Conservation (phyloP, 2,329 filamentous ascomycete genomes). For the Cercospora berteroae region DNA sequence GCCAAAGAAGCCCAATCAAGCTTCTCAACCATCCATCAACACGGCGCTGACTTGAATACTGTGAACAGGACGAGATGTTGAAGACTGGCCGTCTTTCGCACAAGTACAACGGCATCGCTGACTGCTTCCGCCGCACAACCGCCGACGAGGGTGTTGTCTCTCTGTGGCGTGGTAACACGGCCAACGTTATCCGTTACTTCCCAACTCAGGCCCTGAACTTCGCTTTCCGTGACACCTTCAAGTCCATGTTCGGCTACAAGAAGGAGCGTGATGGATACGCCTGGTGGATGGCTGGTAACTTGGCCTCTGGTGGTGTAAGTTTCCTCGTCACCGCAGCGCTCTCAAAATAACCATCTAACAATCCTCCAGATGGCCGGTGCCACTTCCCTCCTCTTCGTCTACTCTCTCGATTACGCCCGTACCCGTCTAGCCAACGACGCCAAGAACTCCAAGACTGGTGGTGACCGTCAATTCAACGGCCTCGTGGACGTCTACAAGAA, state of each 20-base stretch:
- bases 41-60: neutral
- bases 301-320: slow-evolving; percentile 98
- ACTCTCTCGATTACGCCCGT: slow-evolving; percentile 99
- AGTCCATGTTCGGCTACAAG: slow-evolving; percentile 99
- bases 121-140: slow-evolving; percentile 93
- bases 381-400: slow-evolving; percentile 99
- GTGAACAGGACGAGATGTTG: slow-evolving; percentile 93
- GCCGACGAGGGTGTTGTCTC: slow-evolving; percentile 90
- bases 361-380: slow-evolving; percentile 81
- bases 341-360: slow-evolving; percentile 14
- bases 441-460: slow-evolving; percentile 95
- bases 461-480: slow-evolving; percentile 99
- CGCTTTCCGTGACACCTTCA: slow-evolving; percentile 99
- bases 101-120: slow-evolving; percentile 89
- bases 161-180: slow-evolving; percentile 99
- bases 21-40: neutral
- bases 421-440: slow-evolving; percentile 99
- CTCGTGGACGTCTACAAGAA: slow-evolving; percentile 99
- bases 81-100: slow-evolving; percentile 97
- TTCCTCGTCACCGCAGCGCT: slow-evolving; percentile 3
- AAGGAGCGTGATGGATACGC: slow-evolving; percentile 98
- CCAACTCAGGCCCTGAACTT: slow-evolving; percentile 99
- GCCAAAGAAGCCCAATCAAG: neutral
- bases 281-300: slow-evolving; percentile 99
- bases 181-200: slow-evolving; percentile 99